These are phyloP conservation scores for Fusarium duplospermum DNA, from an alignment of 2,329 filamentous ascomycete genomes.

Conservation along the genomic window DNA sequence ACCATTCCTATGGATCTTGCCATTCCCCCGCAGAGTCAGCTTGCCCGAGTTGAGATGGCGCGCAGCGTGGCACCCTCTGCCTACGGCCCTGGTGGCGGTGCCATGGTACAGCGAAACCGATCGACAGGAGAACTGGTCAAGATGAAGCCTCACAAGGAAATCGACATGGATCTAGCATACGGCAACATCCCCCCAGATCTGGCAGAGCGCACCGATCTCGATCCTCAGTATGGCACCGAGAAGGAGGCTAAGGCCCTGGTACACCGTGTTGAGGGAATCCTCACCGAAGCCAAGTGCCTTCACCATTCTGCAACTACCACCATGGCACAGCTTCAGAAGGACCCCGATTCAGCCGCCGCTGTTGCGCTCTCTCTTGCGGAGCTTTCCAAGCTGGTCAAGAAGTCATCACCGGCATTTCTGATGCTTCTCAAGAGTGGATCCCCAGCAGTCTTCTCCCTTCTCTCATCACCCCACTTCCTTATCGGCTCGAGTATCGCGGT, in stretches of 20 bases:
- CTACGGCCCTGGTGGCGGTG: constrained; percentile 33
- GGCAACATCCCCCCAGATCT: constrained; percentile 82
- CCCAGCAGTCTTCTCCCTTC: constrained; percentile 85
- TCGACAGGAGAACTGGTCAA: constrained; percentile 55
- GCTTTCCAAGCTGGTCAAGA: constrained; percentile 82
- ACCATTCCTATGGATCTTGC: constrained; percentile 56
- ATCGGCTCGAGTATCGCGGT: constrained; percentile 91
- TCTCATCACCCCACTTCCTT: constrained; percentile 92
- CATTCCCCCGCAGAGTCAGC: constrained; percentile 49
- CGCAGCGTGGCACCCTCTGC: constrained; percentile 42
- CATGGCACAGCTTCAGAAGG: constrained; percentile 77
- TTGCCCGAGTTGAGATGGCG: constrained; percentile 42
- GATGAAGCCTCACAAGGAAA: constrained; percentile 57
- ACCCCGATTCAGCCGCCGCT: constrained; percentile 89
- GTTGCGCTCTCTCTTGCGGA: constrained; percentile 94
- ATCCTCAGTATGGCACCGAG: constrained; percentile 64
- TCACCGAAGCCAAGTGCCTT: constrained; percentile 89
- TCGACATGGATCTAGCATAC: constrained; percentile 94
- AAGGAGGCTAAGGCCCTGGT: constrained; percentile 71
- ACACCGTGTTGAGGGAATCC: constrained; percentile 77
- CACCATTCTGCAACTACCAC: constrained; percentile 86
- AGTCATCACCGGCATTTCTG: constrained; percentile 86
- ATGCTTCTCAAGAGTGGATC: constrained; percentile 81
- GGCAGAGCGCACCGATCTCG: constrained; percentile 60
- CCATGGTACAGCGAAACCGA: constrained; percentile 49